Evolutionary conservation across 768 basidiomycete species (phyloP).

Genomic region (Boletus speciosus): DNA sequence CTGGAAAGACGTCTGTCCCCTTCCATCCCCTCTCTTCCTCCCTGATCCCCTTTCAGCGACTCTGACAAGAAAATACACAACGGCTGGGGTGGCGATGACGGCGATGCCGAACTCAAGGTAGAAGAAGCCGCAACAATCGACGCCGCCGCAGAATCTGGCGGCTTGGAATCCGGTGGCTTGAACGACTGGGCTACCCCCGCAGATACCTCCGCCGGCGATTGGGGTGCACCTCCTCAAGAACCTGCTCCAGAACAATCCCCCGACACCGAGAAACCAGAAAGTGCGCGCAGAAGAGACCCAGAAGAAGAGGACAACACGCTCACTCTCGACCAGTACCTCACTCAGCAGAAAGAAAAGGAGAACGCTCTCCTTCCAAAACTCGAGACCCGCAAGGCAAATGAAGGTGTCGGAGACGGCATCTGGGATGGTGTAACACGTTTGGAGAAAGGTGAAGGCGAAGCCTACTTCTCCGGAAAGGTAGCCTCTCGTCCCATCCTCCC

Average conservation of each 20-base stretch:
- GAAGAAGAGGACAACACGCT: constrained; percentile 94
- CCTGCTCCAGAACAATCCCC: constrained; percentile 31
- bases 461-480: constrained; percentile 92
- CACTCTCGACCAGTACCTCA: constrained; percentile 90
- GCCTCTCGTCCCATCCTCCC: constrained; percentile 13
- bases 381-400: constrained; percentile 74
- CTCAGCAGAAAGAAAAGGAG: constrained; percentile 69
- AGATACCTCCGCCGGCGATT: constrained; percentile 31
- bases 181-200: constrained; percentile 38
- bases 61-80: constrained; percentile 93
- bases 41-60: constrained; percentile 52
- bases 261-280: constrained; percentile 37
- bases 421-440: constrained; percentile 72
- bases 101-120: constrained; percentile 73
- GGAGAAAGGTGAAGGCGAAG: constrained; percentile 60
- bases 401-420: constrained; percentile 63
- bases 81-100: constrained; percentile 94
- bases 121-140: constrained; percentile 76
- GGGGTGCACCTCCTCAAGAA: constrained; percentile 36
- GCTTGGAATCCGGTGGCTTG: neutral
- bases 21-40: neutral
- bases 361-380: constrained; percentile 65
- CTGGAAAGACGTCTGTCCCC: constrained; percentile 70
- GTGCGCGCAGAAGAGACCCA: constrained; percentile 45
- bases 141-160: constrained; percentile 49